Base-by-base conservation (phyloP, 495 filamentous ascomycete genomes). In the Neurospora sp. region DNA sequence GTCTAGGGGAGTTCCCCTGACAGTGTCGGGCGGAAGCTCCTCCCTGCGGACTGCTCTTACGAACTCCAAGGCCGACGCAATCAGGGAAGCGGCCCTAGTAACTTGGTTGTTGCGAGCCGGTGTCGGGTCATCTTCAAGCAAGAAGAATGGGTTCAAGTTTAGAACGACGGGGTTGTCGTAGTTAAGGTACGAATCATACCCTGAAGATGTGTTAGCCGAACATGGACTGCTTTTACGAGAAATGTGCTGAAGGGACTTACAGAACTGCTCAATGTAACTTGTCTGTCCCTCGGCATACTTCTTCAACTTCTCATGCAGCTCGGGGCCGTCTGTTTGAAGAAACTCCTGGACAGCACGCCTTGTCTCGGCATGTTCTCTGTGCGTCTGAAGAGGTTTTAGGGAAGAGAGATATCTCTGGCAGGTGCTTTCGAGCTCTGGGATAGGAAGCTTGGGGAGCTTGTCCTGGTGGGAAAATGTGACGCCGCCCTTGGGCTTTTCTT, bases 231-330 rank as follows among this genome's bases (percentile, higher is more conserved):
- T 31, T 31, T 5, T 31, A 31, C 31, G 31, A 31, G 3, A 31
- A 27, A 22, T 9, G 39, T 35, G 5, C 35, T 9, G 1, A 59
- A 40, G 16, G 37, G 27, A 88, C 94, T 73, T 89, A 98, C 95
- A 99, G 75, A 99, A 99, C 79, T 99, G 96, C 79, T 99, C 96
- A 74, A 99, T 98, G 79, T 96, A 99, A 80, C 96, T 99, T 11
- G 93, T 93, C 82, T 94, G 94, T 31, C 91, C 94, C 6, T 87
- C 88, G n/a, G 96, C 94, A 86, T 99, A 99, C 80, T 91, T 92
- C 86, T 93, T 96, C 69, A 99, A 82, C 81, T 89, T 92, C 75
- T 95, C 93, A 77, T 99, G 94, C 71, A 99, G 84, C 53, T 91
- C 88, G 0, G 91, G 93, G 0, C 96, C 96, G 76, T 98, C 96